Percentiles rank a stretch among this genome's conserved stretches.
These are phyloP conservation scores for Lentinula edodes DNA, from an alignment of 768 basidiomycete species.

Conservation along the genomic window DNA sequence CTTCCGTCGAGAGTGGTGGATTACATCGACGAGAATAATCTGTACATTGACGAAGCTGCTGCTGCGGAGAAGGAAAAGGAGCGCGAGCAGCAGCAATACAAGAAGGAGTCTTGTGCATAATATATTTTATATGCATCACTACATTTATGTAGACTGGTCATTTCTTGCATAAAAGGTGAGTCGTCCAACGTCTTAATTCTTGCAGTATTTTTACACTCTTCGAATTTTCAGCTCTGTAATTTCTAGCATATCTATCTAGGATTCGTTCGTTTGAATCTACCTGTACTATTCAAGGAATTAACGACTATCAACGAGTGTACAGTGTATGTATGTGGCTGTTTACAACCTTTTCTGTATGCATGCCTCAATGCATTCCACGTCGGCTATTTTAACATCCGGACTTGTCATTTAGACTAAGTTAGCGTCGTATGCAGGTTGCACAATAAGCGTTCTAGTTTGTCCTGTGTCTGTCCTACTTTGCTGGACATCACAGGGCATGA, in stretches of 20 bases:
- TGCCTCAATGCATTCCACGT: neutral
- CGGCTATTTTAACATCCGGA: neutral
- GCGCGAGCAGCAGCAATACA: slow-evolving; percentile 13
- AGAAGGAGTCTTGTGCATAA: neutral
- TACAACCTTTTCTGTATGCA: too few relatives aligned
- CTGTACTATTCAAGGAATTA: too few relatives aligned
- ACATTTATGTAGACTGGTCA: neutral
- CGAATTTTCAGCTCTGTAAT: neutral
- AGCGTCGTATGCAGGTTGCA: neutral
- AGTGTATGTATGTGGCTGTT: too few relatives aligned
- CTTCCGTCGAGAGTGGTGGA: slow-evolving; percentile 87
- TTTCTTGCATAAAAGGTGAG: neutral
- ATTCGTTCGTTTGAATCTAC: neutral
- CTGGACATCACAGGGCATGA: too few relatives aligned
- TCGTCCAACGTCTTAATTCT: neutral
- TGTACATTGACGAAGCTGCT: slow-evolving; percentile 62
- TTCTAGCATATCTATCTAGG: neutral
- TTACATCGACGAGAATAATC: slow-evolving; percentile 84
- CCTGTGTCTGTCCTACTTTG: neutral
- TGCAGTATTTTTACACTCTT: neutral
- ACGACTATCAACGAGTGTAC: neutral
- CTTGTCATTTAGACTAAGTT: neutral
- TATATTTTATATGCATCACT: neutral
- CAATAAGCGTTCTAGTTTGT: neutral
- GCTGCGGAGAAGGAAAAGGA: slow-evolving; percentile 8